Evolutionary conservation across 257 asterid species (phyloP).

Genomic region (Salvia miltiorrhiza): DNA sequence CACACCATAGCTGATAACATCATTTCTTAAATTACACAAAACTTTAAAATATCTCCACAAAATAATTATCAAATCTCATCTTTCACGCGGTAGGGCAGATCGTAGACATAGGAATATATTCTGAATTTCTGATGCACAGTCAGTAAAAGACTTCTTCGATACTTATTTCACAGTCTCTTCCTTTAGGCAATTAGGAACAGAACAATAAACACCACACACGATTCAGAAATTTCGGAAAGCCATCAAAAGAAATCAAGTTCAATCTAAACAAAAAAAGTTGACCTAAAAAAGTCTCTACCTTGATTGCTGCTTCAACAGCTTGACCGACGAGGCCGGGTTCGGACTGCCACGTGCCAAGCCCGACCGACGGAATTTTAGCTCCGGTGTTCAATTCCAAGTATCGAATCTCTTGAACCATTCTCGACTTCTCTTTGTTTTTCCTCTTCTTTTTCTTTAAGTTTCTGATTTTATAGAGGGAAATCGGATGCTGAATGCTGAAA

Average conservation of each 20-base stretch:
- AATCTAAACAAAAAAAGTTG: not conserved
- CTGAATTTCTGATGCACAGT: not conserved
- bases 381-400: slow-evolving; percentile 59
- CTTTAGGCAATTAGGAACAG: not conserved
- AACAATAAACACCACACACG: not conserved
- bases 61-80: not conserved
- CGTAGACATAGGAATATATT: not conserved
- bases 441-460: not conserved
- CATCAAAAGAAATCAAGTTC: not conserved
- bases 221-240: not conserved
- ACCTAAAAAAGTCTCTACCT: slow-evolving; percentile 39
- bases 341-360: slow-evolving; percentile 70
- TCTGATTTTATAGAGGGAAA: not conserved
- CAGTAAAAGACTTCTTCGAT: not conserved
- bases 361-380: slow-evolving; percentile 57
- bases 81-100: not conserved
- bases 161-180: not conserved
- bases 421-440: not conserved
- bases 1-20: not conserved
- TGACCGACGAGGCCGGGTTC: slow-evolving; percentile 57
- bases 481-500: not conserved
- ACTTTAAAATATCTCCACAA: not conserved
- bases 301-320: slow-evolving; percentile 54
- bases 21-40: not conserved
- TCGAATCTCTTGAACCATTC: slow-evolving; percentile 35